Base-by-base conservation (phyloP, 225 moss, liverwort and hornwort species). In the Polytrichum formosum region DNA sequence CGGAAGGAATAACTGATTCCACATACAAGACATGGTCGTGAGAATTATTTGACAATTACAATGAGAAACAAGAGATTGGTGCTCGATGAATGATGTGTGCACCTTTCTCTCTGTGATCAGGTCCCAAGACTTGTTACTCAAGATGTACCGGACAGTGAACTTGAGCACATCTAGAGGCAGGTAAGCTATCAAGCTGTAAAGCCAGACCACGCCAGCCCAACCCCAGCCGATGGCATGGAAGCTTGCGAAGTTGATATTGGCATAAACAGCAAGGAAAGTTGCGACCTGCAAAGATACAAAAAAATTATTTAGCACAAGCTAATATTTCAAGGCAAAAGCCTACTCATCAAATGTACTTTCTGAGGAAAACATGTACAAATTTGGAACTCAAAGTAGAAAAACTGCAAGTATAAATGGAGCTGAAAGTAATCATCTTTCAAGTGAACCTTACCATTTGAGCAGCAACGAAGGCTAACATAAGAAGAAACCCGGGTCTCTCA, bases 111-210 rank as follows among this genome's bases (percentile, higher is more conserved):
- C 80, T 28, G 79, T 82, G 46, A 92, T 68, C 10, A 84, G 79
- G 74, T 84, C 79, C 91, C 91, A 93, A 1, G 91, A 91, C 79
- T 73, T 86, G 65, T 91, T 91, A 63, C 90, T 93, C 70, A 84
- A 82, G 28, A 82, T 56, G 64, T 90, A 90, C 17, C 79, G 21
- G 35, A 92, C 82, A 5, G 69, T 70, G 58, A 87, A 90, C 77
- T 90, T 88, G 59, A 90, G 85, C 9, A 88, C 23, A 53, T 90
- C 90, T 76, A 90, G 53, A 10, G 90, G 90, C 6, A 85, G 0
- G 31, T 78, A 90, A 1, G 85, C 79, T 25, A 90, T 70, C 8
- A 83, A 26, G 64, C 75, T 77, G 64, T 28, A 88, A n/a, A 85
- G 65, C 90, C 88, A 90, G 63, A 90, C 85, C 4, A 88, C 54